These are phyloP conservation scores for Thuja plicata DNA, from an alignment of 83 land plant genomes.

Conservation along the genomic window DNA sequence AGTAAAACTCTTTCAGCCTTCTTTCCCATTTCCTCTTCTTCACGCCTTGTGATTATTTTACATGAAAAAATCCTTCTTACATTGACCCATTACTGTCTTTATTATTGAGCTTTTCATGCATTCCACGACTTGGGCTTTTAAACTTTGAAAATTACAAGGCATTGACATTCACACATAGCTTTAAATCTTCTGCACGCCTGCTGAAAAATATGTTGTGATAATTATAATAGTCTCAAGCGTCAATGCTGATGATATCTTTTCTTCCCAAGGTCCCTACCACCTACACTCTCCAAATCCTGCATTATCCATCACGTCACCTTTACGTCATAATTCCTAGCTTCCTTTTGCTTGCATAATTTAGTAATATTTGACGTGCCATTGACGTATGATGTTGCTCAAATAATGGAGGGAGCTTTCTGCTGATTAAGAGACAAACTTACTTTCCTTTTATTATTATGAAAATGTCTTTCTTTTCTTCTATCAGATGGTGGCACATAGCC, in stretches of 20 bases:
- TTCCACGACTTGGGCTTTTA: background rate
- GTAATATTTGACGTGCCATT: background rate
- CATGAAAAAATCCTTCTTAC: background rate
- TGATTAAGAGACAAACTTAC: background rate
- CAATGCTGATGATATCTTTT: background rate
- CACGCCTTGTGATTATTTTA: background rate
- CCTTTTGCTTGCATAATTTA: background rate
- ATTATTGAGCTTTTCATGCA: background rate
- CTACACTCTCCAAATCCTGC: background rate
- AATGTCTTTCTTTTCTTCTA: too few relatives aligned
- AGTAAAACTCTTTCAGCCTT: background rate
- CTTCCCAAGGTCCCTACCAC: background rate
- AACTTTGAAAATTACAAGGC: background rate
- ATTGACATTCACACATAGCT: background rate
- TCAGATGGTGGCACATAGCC: too few relatives aligned
- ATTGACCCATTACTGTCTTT: background rate
- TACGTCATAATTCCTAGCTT: background rate
- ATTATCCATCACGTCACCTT: background rate
- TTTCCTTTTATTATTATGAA: too few relatives aligned
- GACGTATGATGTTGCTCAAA: background rate
- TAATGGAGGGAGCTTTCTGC: background rate
- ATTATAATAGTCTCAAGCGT: background rate
- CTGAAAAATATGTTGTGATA: background rate
- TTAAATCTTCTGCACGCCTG: background rate
- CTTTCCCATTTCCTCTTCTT: background rate